These are phyloP conservation scores for Diaporthe citriasiana DNA, from an alignment of 2,329 filamentous ascomycete species.

Conservation along the genomic window DNA sequence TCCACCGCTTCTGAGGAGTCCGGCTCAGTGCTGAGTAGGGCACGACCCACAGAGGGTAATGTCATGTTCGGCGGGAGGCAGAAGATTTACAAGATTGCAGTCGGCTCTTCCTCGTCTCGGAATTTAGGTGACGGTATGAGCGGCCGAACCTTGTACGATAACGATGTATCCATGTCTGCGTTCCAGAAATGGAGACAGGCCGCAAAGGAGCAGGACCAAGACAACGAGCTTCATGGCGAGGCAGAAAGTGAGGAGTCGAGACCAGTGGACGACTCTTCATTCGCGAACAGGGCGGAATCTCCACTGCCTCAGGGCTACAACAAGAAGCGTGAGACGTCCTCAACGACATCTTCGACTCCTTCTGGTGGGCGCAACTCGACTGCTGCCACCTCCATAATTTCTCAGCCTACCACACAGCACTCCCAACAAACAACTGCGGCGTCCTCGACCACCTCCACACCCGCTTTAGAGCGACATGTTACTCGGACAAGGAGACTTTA, in stretches of 20 bases:
- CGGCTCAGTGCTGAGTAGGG: constrained; percentile 85
- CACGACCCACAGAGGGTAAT: constrained; percentile 89
- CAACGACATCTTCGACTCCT: constrained; percentile 80
- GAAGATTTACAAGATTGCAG: constrained; percentile 91
- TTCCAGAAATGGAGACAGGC: constrained; percentile 82
- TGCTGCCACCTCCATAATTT: constrained; percentile 89
- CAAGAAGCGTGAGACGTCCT: constrained; percentile 86
- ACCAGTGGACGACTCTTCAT: constrained; percentile 50
- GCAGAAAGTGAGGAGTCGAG: constrained; percentile 52
- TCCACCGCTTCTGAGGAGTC: constrained; percentile 80
- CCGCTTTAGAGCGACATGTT: constrained; percentile 72
- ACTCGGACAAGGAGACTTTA: constrained; percentile 84
- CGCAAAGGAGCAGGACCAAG: constrained; percentile 64
- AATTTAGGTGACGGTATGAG: constrained; percentile 65
- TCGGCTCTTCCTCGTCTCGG: constrained; percentile 61
- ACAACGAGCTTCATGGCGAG: constrained; percentile 53
- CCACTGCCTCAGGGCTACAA: constrained; percentile 75
- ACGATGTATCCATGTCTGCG: constrained; percentile 85
- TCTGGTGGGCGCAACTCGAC: constrained; percentile 83
- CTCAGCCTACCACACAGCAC: constrained; percentile 71
- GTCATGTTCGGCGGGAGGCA: constrained; percentile 94
- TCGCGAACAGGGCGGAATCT: constrained; percentile 63
- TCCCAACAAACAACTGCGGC: constrained; percentile 54
- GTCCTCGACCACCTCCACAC: constrained; percentile 54
- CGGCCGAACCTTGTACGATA: constrained; percentile 83